These are phyloP conservation scores for Solanum peruvianum DNA, from an alignment of 257 asterid species.

Conservation along the genomic window DNA sequence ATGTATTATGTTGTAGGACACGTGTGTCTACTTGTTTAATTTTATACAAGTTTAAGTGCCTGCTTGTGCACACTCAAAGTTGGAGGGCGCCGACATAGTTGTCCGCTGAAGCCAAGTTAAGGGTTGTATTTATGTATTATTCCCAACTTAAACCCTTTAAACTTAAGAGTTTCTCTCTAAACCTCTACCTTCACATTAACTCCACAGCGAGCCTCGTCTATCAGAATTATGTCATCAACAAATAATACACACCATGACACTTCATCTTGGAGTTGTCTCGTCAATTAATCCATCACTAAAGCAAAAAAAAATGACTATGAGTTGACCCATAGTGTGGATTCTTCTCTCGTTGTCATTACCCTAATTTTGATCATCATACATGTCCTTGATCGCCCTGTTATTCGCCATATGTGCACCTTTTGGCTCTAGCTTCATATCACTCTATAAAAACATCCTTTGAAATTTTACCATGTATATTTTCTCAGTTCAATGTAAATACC, in stretches of 20 bases:
- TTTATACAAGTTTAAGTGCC: too few species aligned
- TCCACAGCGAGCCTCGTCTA: not conserved
- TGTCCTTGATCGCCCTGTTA: not conserved
- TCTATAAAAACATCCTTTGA: not conserved
- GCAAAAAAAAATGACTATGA: not conserved
- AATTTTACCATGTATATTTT: not conserved
- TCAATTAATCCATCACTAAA: not conserved
- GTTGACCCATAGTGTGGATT: not conserved
- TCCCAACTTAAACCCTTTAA: not conserved
- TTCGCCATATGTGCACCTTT: not conserved
- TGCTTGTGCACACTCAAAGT: too few species aligned
- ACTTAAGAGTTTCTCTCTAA: not conserved
- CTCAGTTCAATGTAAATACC: not conserved
- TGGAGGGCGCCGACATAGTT: too few species aligned
- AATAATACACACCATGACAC: not conserved
- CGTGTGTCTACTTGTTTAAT: too few species aligned
- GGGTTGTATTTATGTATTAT: too few species aligned
- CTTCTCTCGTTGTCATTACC: not conserved
- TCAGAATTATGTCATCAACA: not conserved
- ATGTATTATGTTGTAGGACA: too few species aligned
- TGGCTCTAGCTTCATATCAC: not conserved
- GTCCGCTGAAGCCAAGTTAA: too few species aligned
- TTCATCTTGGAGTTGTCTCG: not conserved
- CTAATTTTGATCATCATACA: not conserved
- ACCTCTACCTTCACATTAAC: not conserved